phyloP scores from a whole-genome alignment of 2,329 filamentous ascomycete species.

The Ophidiomyces ophidiicola region DNA sequence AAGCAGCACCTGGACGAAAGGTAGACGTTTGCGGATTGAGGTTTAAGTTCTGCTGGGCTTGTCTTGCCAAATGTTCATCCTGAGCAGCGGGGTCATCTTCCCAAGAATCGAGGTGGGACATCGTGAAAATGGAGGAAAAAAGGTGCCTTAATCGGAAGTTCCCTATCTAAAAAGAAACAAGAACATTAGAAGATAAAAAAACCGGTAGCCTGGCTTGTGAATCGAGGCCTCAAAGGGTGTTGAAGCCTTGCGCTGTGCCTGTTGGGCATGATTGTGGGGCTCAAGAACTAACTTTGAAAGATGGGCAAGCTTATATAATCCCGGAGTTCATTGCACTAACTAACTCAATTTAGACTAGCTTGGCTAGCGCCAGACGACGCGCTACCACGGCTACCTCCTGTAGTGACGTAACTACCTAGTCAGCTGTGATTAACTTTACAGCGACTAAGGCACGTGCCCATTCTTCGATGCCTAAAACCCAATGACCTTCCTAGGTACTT shows the following conservation, averaged over 20 bases:
- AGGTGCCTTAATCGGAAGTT: no score
- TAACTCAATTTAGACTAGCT: neutral
- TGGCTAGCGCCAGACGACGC: neutral
- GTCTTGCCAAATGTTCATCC: slow-evolving; percentile 63
- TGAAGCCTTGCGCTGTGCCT: no score
- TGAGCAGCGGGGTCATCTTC: slow-evolving; percentile 73
- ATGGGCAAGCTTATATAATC: slow-evolving; percentile 1
- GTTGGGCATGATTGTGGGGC: slow-evolving; percentile 7
- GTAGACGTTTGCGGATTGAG: slow-evolving; percentile 47
- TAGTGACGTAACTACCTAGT: no score
- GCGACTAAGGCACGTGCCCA: slow-evolving; percentile 3
- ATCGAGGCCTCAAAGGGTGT: no score
- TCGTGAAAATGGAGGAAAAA: slow-evolving; percentile 33
- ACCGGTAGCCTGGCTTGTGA: no score
- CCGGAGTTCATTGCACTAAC: no score
- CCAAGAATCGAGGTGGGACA: slow-evolving; percentile 91
- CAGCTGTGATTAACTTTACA: no score
- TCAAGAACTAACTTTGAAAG: slow-evolving; percentile 8
- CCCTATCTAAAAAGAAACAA: no score
- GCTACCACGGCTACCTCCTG: no score
- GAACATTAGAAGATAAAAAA: no score
- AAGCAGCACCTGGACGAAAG: slow-evolving; percentile 55
- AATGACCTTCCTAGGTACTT: no score
- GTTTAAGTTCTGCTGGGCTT: slow-evolving; percentile 64
- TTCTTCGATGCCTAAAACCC: no score